Conservation (phyloP, 805 yeast species). For the Metschnikowia henanensis region DNA sequence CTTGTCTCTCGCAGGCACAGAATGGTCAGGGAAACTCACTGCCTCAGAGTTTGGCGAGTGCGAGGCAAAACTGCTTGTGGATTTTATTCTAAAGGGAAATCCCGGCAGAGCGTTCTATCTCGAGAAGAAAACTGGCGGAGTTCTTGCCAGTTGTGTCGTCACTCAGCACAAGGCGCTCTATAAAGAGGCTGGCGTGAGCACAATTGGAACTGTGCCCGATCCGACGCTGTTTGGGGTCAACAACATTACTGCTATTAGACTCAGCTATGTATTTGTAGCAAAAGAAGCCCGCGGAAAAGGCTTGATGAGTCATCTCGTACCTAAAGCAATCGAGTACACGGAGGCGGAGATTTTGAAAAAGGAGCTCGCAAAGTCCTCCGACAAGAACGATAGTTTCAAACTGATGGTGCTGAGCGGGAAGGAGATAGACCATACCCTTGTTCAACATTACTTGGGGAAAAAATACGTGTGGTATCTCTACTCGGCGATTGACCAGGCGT, state of each 20-base stretch:
- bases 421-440: slow-evolving; percentile 28
- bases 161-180: slow-evolving; percentile 27
- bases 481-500: slow-evolving; percentile 73
- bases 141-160: slow-evolving; percentile 26
- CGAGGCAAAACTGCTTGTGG: slow-evolving; percentile 15
- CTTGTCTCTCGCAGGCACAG: slow-evolving; percentile 24
- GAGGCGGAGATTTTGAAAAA: slow-evolving; percentile 31
- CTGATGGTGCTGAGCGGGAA: slow-evolving; percentile 33
- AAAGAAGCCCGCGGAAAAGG: slow-evolving; percentile 29
- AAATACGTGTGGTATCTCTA: slow-evolving; percentile 51
- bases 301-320: slow-evolving; percentile 27
- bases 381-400: slow-evolving; percentile 30
- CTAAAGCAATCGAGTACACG: slow-evolving; percentile 28
- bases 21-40: slow-evolving; percentile 24
- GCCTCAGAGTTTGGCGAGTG: slow-evolving; percentile 26
- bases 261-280: slow-evolving; percentile 30
- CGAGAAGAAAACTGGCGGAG: slow-evolving; percentile 21
- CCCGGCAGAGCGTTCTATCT: slow-evolving; percentile 28
- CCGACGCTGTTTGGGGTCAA: slow-evolving; percentile 33
- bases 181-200: slow-evolving; percentile 26
- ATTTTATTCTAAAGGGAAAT: slow-evolving; percentile 19
- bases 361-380: slow-evolving; percentile 22
- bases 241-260: slow-evolving; percentile 26
- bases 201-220: slow-evolving; percentile 28
- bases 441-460: slow-evolving; percentile 34